Evolutionary conservation across 352 stramenopile genomes (phyloP), one percentile per base, ranked within the genome.

Genomic region (Pythium phragmitis): DNA sequence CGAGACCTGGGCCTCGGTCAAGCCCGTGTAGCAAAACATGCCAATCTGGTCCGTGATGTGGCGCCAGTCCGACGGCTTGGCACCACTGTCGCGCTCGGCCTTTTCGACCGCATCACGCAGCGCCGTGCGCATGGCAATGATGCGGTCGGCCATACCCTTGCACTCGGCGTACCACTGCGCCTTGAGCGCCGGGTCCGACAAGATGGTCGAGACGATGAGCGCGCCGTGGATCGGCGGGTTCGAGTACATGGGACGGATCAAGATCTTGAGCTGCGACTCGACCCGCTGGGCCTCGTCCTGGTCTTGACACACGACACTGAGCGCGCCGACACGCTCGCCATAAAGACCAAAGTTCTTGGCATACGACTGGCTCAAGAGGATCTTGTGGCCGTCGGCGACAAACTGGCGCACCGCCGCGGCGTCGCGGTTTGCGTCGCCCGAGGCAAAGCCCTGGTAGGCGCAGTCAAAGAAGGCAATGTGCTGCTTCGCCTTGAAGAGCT

Each of bases 291-390:
- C 96, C 82, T 99, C 97, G 30, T 99, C 97, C 43, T 89, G 77
- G 73, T 91, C 80, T 56, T 79, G 77, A 26, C 89, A 97, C 55
- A 99, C 97, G 30, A 99, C 85, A 37, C 89, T 98, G 52, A 99
- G 81, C 30, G 96, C 92, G 50, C 98, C 98, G 26, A 99, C 91
- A 70, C 98, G 85, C 75, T 99, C 96, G 57, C 98, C 98, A 81
- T 99, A 99, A 12, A 99, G 88, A 61, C 98, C 98, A 76, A 99
- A 99, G 92, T 99, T 99, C 86, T 99, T 99, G 45, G 97, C 97
- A 79, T 99, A 99, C 70, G 91, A 98, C 87, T 99, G 98, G 39
- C 94, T 94, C 55, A 99, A 76, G 16, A 97, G 75, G 72, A 99
- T 87, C 63, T 98, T 93, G 83, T 99, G 97, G 34, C 98, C 98